These are phyloP conservation scores for Beta vulgaris DNA, from an alignment of 148 eudicot species.

Conservation along the genomic window DNA sequence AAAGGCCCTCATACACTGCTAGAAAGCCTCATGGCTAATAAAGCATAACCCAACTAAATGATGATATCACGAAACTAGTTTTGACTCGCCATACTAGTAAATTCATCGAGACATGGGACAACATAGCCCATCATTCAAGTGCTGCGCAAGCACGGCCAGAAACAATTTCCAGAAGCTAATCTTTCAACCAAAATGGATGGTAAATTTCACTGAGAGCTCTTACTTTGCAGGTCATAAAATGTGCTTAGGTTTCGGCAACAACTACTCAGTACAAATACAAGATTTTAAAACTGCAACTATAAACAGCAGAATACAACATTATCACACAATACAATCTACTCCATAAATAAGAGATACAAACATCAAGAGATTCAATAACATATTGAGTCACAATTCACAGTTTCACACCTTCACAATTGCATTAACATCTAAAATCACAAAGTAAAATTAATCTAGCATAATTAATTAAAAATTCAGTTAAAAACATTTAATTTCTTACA, in stretches of 20 bases:
- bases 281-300: neutral
- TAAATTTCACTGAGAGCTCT: neutral
- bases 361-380: neutral
- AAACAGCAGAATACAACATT: neutral
- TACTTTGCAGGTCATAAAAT: neutral
- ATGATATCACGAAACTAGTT: neutral
- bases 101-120: neutral
- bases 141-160: neutral
- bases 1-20: neutral
- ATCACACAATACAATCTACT: neutral
- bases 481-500: neutral
- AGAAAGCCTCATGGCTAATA: neutral
- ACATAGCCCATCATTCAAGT: too few species aligned
- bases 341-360: neutral
- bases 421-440: neutral
- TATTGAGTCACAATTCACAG: neutral
- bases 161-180: neutral
- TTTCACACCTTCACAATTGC: neutral
- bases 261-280: neutral
- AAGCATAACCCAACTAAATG: neutral
- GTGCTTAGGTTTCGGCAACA: neutral
- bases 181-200: too few species aligned
- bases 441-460: neutral
- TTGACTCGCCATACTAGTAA: neutral
- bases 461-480: neutral